These are phyloP conservation scores for Phaffia australis DNA, from an alignment of 768 basidiomycete species.

Conservation along the genomic window DNA sequence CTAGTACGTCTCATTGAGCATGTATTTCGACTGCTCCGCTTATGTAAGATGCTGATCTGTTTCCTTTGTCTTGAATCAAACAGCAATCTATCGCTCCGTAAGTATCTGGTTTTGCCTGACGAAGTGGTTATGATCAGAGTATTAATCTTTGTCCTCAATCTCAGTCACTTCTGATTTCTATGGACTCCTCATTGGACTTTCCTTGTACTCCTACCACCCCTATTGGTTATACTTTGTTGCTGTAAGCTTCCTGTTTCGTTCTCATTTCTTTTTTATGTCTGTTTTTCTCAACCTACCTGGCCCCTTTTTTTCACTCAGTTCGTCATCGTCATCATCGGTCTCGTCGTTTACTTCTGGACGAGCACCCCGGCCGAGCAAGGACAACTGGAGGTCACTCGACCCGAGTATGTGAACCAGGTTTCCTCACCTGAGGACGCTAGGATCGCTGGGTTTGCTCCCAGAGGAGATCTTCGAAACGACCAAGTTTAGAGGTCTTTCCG, in stretches of 20 bases:
- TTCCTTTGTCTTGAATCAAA: neutral
- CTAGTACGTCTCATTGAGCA: conserved; percentile 18
- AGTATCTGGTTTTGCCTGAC: neutral
- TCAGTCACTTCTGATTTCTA: conserved; percentile 75
- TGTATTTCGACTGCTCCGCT: neutral
- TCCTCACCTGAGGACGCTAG: neutral
- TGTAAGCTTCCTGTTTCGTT: no score
- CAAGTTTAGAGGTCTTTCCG: no score
- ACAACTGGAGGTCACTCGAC: conserved; percentile 3
- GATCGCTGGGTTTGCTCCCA: conserved; percentile 11
- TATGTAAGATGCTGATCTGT: neutral
- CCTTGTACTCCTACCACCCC: conserved; percentile 58
- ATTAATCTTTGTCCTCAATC: conserved; percentile 60
- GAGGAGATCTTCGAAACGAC: neutral
- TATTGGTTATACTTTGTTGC: conserved; percentile 84
- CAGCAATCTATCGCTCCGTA: neutral
- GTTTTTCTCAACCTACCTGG: no score
- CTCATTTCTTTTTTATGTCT: no score
- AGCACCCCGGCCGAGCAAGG: conserved; percentile 4
- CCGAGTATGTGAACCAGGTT: conserved; percentile 16
- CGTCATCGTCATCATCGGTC: conserved; percentile 55
- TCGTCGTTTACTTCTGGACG: conserved; percentile 73
- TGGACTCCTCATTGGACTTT: conserved; percentile 59
- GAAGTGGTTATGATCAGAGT: neutral
- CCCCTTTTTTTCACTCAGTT: conserved; percentile 37